Percentiles rank a stretch among this genome's conserved stretches.
Conservation (phyloP, 2,329 filamentous ascomycete genomes). For the Cercospora sesami region DNA sequence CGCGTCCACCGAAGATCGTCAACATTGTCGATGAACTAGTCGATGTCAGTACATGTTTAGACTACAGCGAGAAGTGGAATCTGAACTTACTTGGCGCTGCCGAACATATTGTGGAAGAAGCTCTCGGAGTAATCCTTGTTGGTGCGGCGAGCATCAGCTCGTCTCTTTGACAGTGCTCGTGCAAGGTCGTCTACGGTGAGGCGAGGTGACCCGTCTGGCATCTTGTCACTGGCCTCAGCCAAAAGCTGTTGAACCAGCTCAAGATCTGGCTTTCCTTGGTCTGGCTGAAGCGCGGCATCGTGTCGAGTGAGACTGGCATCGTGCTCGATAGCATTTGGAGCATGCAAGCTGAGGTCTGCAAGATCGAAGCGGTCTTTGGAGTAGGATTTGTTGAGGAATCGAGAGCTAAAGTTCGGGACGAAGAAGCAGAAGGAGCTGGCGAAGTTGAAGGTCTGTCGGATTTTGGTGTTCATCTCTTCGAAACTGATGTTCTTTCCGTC, state of each 20-base stretch:
- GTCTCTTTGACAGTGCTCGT: slow-evolving; percentile 37
- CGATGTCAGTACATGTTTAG: slow-evolving; percentile 7
- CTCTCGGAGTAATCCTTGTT: slow-evolving; percentile 40
- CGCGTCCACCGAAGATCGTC: slow-evolving; percentile 43
- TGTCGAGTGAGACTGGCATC: slow-evolving; percentile 37
- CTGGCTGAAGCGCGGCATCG: slow-evolving; percentile 40
- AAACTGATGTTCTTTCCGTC: slow-evolving; percentile 35
- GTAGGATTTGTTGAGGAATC: slow-evolving; percentile 35
- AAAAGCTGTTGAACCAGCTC: slow-evolving; percentile 41
- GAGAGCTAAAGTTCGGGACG: slow-evolving; percentile 32
- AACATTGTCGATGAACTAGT: slow-evolving; percentile 46
- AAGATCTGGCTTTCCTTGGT: slow-evolving; percentile 43
- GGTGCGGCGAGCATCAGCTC: slow-evolving; percentile 39
- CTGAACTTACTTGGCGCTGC: slow-evolving; percentile 37
- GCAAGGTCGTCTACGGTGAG: slow-evolving; percentile 44
- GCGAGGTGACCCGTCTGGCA: slow-evolving; percentile 35
- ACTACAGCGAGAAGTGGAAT: background rate
- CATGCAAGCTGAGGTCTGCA: slow-evolving; percentile 31
- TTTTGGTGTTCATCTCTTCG: slow-evolving; percentile 30
- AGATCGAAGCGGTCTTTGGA: slow-evolving; percentile 33
- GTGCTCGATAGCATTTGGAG: slow-evolving; percentile 33
- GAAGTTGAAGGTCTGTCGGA: slow-evolving; percentile 37
- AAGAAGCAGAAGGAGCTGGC: slow-evolving; percentile 36
- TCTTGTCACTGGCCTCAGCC: slow-evolving; percentile 40
- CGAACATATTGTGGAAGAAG: slow-evolving; percentile 44